phyloP scores from a whole-genome alignment of 257 asterid species.

The Fraxinus excelsior region DNA sequence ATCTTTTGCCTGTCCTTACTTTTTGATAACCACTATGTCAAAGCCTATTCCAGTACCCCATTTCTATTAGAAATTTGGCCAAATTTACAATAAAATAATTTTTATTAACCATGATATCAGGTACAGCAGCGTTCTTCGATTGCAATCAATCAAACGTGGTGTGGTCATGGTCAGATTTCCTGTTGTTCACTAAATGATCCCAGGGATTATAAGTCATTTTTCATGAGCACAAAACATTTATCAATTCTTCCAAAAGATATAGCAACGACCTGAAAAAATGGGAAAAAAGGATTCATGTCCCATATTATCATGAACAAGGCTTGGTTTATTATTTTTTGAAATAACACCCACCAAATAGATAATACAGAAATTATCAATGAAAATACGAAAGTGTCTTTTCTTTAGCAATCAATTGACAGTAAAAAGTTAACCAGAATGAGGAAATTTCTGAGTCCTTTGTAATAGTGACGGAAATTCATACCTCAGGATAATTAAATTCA shows the following conservation, averaged over 20 bases:
- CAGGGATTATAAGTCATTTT: neutral
- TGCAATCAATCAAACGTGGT: neutral
- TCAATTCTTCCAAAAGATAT: neutral
- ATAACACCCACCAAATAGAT: neutral
- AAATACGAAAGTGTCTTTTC: neutral
- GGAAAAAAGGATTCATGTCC: too few relatives aligned
- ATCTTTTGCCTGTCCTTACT: neutral
- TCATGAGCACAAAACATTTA: too few relatives aligned
- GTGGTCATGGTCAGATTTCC: neutral
- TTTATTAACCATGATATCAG: neutral
- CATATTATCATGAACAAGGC: too few relatives aligned
- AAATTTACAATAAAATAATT: neutral
- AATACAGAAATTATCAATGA: neutral
- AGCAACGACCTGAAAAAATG: neutral
- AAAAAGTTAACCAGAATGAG: neutral
- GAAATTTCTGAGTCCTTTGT: neutral
- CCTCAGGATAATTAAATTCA: conserved; percentile 46
- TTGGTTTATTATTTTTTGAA: neutral
- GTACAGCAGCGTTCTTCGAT: too few relatives aligned
- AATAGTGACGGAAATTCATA: conserved; percentile 27
- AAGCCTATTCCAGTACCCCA: neutral
- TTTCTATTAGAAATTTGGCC: neutral
- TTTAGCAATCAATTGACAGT: neutral
- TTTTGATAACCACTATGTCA: neutral
- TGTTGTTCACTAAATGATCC: neutral